Evolutionary conservation across 1,284 basidiomycete species (phyloP), one percentile per base, ranked within the genome.

Genomic region (Vanrija pseudolonga): DNA sequence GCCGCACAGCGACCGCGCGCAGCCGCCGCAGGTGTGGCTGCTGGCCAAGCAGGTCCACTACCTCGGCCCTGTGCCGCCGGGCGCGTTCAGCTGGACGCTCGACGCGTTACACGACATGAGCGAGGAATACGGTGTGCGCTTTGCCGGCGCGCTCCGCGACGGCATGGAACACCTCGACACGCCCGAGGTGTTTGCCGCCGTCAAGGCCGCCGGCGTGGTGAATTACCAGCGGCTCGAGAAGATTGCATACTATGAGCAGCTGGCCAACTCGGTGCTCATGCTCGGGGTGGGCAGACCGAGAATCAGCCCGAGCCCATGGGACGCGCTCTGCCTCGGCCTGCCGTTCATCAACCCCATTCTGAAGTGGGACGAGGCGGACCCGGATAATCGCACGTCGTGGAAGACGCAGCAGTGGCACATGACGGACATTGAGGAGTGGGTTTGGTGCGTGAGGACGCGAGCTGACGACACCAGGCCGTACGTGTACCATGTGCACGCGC

Each of bases 261-360:
- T 62, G 22, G 57, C 56, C 22, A 50, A 47, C 53, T 64, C 61
- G 44, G 63, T 57, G 32, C 68, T 68, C 14, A 51, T 72, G 17
- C 19, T 72, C 3, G 70, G 70, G 11, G 64, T 72, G 38, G 63
- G 71, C 15, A 44, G 62, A 56, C 67, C 68, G 24, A 55, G 67
- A 48, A 66, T 69, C 47, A 58, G 57, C 36, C 63, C 70, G 3
- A 64, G 60, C 51, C 65, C 72, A 20, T 65, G 68, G 64, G 66
- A 78, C 47, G 77, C 73, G 1, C 61, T 80, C 8, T 79, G 78
- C 36, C 53, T 78, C 23, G 77, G 77, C 6, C 70, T 78, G 14
- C 77, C 77, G 11, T 79, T 79, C 61, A 73, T 79, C 60, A 78
- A 78, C 57, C 71, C 72, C 1, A 60, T 76, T 40, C 14, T 47